A percentile compares a stretch with the other conserved stretches of the same genome.
Conservation (phyloP, 2,329 filamentous ascomycete genomes). For the Huntiella abstrusa region DNA sequence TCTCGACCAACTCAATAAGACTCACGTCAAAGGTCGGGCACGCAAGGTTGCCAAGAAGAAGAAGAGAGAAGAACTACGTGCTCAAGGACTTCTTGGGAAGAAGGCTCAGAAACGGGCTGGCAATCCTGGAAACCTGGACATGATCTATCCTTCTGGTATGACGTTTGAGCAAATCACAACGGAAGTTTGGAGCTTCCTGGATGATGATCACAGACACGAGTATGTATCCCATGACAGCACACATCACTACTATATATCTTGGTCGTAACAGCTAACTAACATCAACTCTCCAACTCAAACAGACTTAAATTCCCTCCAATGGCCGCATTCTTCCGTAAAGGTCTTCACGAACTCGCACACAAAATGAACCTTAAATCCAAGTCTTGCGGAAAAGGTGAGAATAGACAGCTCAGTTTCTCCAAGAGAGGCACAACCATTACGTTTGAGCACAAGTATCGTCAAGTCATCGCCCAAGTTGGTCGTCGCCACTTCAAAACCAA, state of each 20-base stretch:
- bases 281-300: slow-evolving; percentile 8
- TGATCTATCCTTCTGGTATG: slow-evolving; percentile 18
- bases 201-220: slow-evolving; percentile 38
- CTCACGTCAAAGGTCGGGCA: slow-evolving; percentile 48
- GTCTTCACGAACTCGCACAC: slow-evolving; percentile 61
- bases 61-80: slow-evolving; percentile 49
- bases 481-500: slow-evolving; percentile 8
- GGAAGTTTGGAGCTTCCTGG: slow-evolving; percentile 57
- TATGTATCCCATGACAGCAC: slow-evolving; percentile 22
- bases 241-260: background rate
- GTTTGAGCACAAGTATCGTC: background rate
- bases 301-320: slow-evolving; percentile 69
- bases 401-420: slow-evolving; percentile 58
- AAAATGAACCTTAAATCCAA: slow-evolving; percentile 66
- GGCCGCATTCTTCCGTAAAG: slow-evolving; percentile 56
- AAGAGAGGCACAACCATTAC: slow-evolving; percentile 1
- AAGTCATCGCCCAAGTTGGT: background rate
- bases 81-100: slow-evolving; percentile 45
- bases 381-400: slow-evolving; percentile 54
- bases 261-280: slow-evolving; percentile 1
- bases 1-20: slow-evolving; percentile 35
- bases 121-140: slow-evolving; percentile 52
- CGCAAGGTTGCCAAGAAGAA: slow-evolving; percentile 55
- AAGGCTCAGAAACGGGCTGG: slow-evolving; percentile 30
- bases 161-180: slow-evolving; percentile 40